Evolutionary conservation across 2,329 filamentous ascomycete species (phyloP), one percentile per base, ranked within the genome.

Genomic region (Remersonia thermophila): DNA sequence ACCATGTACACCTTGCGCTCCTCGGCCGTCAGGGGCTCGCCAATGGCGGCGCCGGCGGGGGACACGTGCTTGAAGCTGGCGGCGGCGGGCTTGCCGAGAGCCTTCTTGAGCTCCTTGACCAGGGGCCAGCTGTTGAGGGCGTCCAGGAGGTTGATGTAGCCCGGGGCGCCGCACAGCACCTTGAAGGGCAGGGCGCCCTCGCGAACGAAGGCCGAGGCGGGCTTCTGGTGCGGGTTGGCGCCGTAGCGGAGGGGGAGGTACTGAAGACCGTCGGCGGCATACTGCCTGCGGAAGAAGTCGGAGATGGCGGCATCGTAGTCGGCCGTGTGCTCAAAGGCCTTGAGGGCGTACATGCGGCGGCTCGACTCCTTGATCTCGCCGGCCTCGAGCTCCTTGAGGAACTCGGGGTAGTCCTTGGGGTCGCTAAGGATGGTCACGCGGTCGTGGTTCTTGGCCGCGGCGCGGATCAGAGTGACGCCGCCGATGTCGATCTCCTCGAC

Each of bases 21-120:
- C 35, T 83, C 82, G 28, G 83, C 76, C 46, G 68, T 84, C 46
- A 98, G 72, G 15, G 86, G 84, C 6, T 91, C 77, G 48, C 87
- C 91, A 53, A 98, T 91, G 47, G 91, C 89, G 40, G 89, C 91
- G 54, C 91, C 91, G 30, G 91, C 91, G 14, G 91, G 91, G 8
- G 91, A 98, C 44, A 96, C 91, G 59, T 98, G 91, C 76, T 95
- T 98, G 78, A 98, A 98, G 58, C 85, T 94, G 45, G 91, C 89
- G 20, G 91, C 91, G 36, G 91, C 91, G 25, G 91, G 84, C 59
- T 81, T 79, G 49, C 81, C 80, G 15, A 96, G 77, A 15, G 89
- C 85, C 50, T 81, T 68, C 69, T 86, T 93, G 52, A 98, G 74
- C 66, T 98, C 91, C 70, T 93, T 93, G 39, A 98, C 91, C 42